phyloP scores from a whole-genome alignment of 768 basidiomycete genomes.

The Tylopilus cervinicoccineus region DNA sequence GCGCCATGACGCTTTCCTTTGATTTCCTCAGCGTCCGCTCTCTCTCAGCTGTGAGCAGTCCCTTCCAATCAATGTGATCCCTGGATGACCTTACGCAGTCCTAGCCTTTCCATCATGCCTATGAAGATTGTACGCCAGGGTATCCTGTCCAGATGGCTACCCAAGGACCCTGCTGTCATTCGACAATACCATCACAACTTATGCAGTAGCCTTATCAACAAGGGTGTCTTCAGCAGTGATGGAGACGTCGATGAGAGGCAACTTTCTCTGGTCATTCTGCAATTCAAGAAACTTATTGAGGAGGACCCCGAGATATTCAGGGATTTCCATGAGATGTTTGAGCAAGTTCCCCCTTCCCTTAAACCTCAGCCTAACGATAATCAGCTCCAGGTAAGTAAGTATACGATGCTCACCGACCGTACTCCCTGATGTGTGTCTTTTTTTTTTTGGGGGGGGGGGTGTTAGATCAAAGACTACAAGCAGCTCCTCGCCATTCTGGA shows the following conservation, averaged over 20 bases:
- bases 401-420: too few relatives aligned
- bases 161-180: conserved; percentile 8
- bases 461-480: not conserved
- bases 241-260: conserved; percentile 6
- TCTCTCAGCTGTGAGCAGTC: conserved; percentile 1
- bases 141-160: conserved; percentile 18
- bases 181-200: conserved; percentile 16
- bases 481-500: conserved; percentile 9
- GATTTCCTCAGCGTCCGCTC: not conserved
- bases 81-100: not conserved
- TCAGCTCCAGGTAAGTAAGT: conserved; percentile 8
- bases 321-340: conserved; percentile 25
- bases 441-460: too few relatives aligned
- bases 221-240: conserved; percentile 6
- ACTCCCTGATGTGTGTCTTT: too few relatives aligned
- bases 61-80: not conserved
- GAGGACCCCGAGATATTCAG: conserved; percentile 17
- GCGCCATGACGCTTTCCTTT: not conserved
- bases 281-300: conserved; percentile 25
- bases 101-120: conserved; percentile 13
- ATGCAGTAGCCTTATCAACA: conserved; percentile 22
- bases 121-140: conserved; percentile 17
- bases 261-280: conserved; percentile 14
- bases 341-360: conserved; percentile 6
- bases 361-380: not conserved